phyloP scores from a whole-genome alignment of 805 yeast genomes.

The Kluyveromyces siamensis region DNA sequence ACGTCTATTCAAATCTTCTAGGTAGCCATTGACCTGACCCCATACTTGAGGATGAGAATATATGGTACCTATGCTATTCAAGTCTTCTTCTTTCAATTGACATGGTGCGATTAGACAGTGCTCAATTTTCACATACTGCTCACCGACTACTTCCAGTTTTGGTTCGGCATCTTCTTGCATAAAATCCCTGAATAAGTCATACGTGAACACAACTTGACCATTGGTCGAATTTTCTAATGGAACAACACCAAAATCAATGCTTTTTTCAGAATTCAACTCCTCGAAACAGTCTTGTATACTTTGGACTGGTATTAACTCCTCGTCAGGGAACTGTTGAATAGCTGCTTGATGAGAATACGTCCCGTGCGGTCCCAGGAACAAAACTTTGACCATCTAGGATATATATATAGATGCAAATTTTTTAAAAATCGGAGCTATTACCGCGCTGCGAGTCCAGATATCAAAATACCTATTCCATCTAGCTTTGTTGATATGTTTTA shows the following conservation, averaged over 20 bases:
- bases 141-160: constrained; percentile 52
- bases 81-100: constrained; percentile 32
- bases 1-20: constrained; percentile 29
- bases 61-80: constrained; percentile 42
- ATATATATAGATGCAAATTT: background rate
- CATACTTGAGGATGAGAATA: constrained; percentile 97
- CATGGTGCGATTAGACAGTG: constrained; percentile 53
- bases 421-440: background rate
- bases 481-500: too few relatives aligned
- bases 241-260: constrained; percentile 63
- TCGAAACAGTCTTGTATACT: constrained; percentile 58
- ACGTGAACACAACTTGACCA: constrained; percentile 83
- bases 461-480: too few relatives aligned
- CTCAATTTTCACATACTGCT: constrained; percentile 72
- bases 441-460: too few relatives aligned
- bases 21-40: constrained; percentile 75
- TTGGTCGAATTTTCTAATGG: constrained; percentile 94
- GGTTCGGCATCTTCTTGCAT: constrained; percentile 24
- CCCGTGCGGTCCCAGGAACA: constrained; percentile 83
- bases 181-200: constrained; percentile 72
- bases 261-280: constrained; percentile 32
- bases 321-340: constrained; percentile 42
- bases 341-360: constrained; percentile 88
- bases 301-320: constrained; percentile 20
- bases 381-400: constrained; percentile 36